Conservation (phyloP, 2,329 filamentous ascomycete species). For the Trichoderma gracile region DNA sequence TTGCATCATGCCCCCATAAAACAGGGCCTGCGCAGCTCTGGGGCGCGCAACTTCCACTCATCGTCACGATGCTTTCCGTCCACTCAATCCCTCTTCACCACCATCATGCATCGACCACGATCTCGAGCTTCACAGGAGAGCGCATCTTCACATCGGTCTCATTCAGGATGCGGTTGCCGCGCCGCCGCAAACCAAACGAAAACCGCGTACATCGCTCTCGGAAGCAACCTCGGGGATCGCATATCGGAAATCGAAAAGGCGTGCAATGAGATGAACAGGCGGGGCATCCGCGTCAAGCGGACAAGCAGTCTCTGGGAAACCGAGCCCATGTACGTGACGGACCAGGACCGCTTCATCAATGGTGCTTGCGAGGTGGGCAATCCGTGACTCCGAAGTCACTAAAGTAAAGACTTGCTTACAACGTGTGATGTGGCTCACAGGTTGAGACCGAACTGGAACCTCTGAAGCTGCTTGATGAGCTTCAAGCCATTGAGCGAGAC, state of each 20-base stretch:
- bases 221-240: constrained; percentile 89
- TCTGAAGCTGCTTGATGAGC: constrained; percentile 70
- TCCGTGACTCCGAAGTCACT: background rate
- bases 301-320: constrained; percentile 95
- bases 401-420: background rate
- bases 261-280: constrained; percentile 71
- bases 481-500: constrained; percentile 79
- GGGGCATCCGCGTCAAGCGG: constrained; percentile 70
- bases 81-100: constrained; percentile 4
- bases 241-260: constrained; percentile 83
- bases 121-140: background rate
- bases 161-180: constrained; percentile 41
- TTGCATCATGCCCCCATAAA: constrained; percentile 1
- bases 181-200: constrained; percentile 37
- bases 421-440: constrained; percentile 45
- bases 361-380: constrained; percentile 77
- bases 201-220: constrained; percentile 79
- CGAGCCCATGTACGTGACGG: constrained; percentile 90
- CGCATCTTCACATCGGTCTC: constrained; percentile 24
- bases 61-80: constrained; percentile 4
- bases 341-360: constrained; percentile 88
- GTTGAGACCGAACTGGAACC: constrained; percentile 78
- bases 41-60: constrained; percentile 8
- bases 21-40: constrained; percentile 8
- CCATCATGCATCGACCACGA: constrained; percentile 5